Evolutionary conservation across 345 rosid genomes (phyloP).

Genomic region (Moricandia arvensis): DNA sequence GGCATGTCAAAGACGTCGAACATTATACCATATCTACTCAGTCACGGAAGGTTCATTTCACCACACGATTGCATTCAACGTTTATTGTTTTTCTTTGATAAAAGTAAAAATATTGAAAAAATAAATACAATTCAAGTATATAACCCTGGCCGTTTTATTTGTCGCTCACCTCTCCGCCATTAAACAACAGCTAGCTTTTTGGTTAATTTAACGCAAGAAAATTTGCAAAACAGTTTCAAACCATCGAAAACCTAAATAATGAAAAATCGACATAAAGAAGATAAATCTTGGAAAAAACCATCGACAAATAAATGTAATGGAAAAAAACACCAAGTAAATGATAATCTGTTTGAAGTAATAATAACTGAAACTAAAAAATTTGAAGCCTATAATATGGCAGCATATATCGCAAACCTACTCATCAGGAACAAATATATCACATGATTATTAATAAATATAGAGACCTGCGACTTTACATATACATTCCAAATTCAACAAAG

Average conservation of each 20-base stretch:
- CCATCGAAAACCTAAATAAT: background rate
- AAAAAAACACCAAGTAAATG: background rate
- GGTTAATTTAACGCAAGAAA: background rate
- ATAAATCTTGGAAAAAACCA: too few relatives aligned
- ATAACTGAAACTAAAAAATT: too few relatives aligned
- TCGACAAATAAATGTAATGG: background rate
- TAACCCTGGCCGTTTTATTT: background rate
- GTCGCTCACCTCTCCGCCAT: background rate
- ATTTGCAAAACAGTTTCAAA: background rate
- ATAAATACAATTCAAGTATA: background rate
- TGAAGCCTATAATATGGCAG: too few relatives aligned
- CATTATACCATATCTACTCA: background rate
- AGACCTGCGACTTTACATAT: background rate
- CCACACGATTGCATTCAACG: background rate
- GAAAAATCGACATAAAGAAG: background rate
- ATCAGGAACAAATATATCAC: too few relatives aligned
- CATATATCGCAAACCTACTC: too few relatives aligned
- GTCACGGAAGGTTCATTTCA: background rate
- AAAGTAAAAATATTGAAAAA: background rate
- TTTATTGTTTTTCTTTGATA: background rate
- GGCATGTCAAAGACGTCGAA: background rate
- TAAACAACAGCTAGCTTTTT: background rate
- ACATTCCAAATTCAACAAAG: background rate
- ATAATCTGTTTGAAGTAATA: background rate
- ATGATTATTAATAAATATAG: background rate